phyloP scores from a whole-genome alignment of 2,329 filamentous ascomycete genomes.

The Paracorniculantispora psalliotae region DNA sequence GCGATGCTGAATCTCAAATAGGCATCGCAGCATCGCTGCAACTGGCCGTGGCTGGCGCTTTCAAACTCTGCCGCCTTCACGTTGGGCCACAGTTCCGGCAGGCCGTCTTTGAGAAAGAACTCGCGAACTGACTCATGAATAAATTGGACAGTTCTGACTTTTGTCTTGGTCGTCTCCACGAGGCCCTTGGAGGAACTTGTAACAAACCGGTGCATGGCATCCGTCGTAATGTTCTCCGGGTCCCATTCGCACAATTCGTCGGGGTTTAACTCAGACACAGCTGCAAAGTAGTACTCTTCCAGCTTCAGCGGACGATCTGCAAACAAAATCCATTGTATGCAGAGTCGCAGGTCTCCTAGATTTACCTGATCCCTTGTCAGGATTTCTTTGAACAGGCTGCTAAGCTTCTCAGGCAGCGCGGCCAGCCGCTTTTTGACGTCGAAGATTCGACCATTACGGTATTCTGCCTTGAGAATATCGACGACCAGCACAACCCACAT shows the following conservation, averaged over 20 bases:
- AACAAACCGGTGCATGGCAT: slow-evolving; percentile 30
- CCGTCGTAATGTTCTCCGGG: slow-evolving; percentile 15
- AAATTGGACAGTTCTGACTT: slow-evolving; percentile 31
- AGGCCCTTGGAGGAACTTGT: slow-evolving; percentile 41
- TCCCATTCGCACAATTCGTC: slow-evolving; percentile 18
- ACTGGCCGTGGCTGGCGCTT: slow-evolving; percentile 8
- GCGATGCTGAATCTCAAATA: neutral
- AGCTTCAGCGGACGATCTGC: slow-evolving; percentile 37
- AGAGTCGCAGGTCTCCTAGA: slow-evolving; percentile 36
- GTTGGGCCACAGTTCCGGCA: slow-evolving; percentile 14
- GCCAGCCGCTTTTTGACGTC: slow-evolving; percentile 24
- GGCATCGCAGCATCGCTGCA: slow-evolving; percentile 14
- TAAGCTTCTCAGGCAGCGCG: slow-evolving; percentile 34
- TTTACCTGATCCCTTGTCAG: slow-evolving; percentile 41
- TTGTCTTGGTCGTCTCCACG: slow-evolving; percentile 27
- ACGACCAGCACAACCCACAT: slow-evolving; percentile 39
- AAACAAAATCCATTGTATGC: slow-evolving; percentile 49
- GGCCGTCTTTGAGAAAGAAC: slow-evolving; percentile 36
- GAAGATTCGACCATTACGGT: slow-evolving; percentile 21
- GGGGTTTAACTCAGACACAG: neutral
- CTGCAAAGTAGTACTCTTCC: slow-evolving; percentile 37
- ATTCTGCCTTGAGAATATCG: slow-evolving; percentile 32
- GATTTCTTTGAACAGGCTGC: slow-evolving; percentile 47
- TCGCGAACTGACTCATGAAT: slow-evolving; percentile 49
- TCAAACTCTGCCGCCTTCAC: neutral